These are phyloP conservation scores for Apiospora kogelbergensis DNA, from an alignment of 2,329 filamentous ascomycete genomes.

Conservation along the genomic window DNA sequence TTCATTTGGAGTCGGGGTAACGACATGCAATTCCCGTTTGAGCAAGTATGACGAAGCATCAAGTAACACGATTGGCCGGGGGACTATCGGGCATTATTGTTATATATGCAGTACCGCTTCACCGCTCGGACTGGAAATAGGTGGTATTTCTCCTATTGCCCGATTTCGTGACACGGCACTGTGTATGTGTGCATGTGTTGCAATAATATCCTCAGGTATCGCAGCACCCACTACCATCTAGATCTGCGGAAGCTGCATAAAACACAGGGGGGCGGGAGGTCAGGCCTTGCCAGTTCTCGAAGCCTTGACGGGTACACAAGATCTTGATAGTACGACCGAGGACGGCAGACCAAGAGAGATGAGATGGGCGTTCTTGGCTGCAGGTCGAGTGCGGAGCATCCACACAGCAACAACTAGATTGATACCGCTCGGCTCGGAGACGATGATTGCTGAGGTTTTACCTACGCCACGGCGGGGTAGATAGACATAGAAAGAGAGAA, in stretches of 20 bases:
- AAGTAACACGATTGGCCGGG: not conserved
- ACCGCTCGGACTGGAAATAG: not conserved
- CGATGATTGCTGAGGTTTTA: constrained; percentile 9
- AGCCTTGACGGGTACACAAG: not conserved
- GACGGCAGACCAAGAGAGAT: not conserved
- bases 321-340: not conserved
- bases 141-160: not conserved
- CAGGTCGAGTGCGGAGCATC: not conserved
- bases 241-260: not conserved
- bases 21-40: not conserved
- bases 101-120: not conserved
- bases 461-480: constrained; percentile 9
- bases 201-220: not conserved
- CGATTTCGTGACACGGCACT: not conserved
- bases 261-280: not conserved
- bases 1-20: not conserved
- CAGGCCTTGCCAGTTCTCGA: not conserved
- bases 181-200: not conserved
- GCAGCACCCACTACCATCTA: not conserved
- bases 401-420: not conserved
- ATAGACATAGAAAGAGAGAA: not conserved
- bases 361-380: not conserved
- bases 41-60: not conserved
- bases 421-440: not conserved
- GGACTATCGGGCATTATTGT: not conserved